Conservation (phyloP, 108 stramenopile genomes). For the Nitzschia sp. region DNA sequence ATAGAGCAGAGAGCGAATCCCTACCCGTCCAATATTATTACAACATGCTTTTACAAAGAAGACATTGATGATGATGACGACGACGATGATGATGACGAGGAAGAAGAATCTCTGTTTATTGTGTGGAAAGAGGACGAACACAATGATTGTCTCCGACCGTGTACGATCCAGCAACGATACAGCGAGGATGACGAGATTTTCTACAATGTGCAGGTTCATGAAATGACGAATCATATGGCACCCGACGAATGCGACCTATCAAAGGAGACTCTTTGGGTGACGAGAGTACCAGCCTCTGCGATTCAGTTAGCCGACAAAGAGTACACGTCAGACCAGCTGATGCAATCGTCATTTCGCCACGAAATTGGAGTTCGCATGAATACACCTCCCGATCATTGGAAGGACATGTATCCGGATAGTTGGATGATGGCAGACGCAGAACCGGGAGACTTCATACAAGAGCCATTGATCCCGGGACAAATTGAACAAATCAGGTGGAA, state of each 20-base stretch:
- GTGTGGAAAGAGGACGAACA: neutral
- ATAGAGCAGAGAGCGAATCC: neutral
- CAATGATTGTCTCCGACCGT: neutral
- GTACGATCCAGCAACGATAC: constrained; percentile 10
- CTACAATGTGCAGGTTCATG: constrained; percentile 13
- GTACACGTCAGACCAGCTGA: constrained; percentile 29
- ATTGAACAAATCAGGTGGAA: constrained; percentile 55
- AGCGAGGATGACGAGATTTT: neutral
- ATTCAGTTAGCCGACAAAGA: constrained; percentile 21
- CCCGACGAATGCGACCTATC: constrained; percentile 6
- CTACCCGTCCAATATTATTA: constrained; percentile 6
- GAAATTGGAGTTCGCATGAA: constrained; percentile 38
- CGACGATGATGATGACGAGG: neutral
- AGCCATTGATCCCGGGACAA: constrained; percentile 40
- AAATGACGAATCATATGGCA: constrained; percentile 4
- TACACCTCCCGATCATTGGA: constrained; percentile 46
- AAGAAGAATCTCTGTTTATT: constrained; percentile 20
- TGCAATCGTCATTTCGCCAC: constrained; percentile 42
- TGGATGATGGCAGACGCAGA: neutral
- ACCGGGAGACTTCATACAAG: constrained; percentile 46
- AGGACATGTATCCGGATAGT: no score
- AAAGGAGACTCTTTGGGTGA: neutral
- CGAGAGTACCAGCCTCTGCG: constrained; percentile 9
- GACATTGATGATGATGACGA: neutral
- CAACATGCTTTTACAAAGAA: neutral